Evolutionary conservation across 345 rosid species (phyloP), one percentile per base, ranked within the genome.

Genomic region (Orychophragmus violaceus): DNA sequence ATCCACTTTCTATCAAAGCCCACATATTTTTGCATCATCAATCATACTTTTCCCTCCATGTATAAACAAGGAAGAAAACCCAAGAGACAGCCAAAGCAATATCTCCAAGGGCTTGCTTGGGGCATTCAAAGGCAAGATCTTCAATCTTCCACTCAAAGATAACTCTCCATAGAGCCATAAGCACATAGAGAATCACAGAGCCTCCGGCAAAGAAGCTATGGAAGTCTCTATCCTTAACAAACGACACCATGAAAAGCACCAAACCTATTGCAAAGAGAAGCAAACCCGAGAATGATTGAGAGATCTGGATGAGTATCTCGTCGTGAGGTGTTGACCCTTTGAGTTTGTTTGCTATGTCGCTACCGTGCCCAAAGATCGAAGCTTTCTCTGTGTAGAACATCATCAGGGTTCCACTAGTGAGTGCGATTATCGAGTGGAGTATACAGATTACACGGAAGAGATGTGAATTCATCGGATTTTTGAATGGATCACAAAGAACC

Each of bases 1-100:
- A 11, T 8, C 60, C 60, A 30, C 21, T 42, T 56, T 22, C 8
- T 48, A 27, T 17, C 52, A 24, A 65, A 37, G 11, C 35, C 28
- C 25, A 25, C 30, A 57, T 58, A 18, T 17, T 17, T 61, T 27
- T n/a, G 48, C 11, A 27, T 46, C n/a, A 28, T 21, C 18, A 90
- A 81, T 91, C 97, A 69, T 94, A 91, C 83, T 84, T 91, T 71
- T 91, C 99, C 66, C 93, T 85, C 96, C 99, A 87, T 25, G 97
- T 82, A 74, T 77, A 90, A 51, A 87, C 94, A 39, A 91, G 85
- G 54, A 85, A 89, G 74, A 88, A 82, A 37, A 87, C 74, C 97
- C 97, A 88, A 10, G 97, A 95, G 11, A 83, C 73, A 18, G 86
- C 93, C 60, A 95, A 70, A 28, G 82, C 79, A 27, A 88, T 71